Conservation (phyloP, 176 grass and related monocot species). For the Bonia amplexicaulis region DNA sequence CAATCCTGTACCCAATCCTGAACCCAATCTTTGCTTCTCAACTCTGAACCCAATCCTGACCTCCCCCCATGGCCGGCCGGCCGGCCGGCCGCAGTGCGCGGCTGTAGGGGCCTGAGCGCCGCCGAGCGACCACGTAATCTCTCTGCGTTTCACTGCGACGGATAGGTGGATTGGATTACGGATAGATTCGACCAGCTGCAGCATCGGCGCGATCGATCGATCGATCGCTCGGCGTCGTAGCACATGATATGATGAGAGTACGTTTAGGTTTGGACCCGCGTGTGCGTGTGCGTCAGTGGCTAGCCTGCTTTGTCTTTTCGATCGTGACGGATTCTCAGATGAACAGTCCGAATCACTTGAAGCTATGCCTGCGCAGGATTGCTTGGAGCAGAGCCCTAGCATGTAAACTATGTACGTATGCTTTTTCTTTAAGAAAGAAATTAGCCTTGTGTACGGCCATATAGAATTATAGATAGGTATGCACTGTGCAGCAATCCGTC, state of each 20-base stretch:
- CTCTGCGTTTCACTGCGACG: neutral
- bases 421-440: neutral
- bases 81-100: neutral
- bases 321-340: neutral
- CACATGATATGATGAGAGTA: neutral
- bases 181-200: slow-evolving; percentile 16
- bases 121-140: slow-evolving; percentile 34
- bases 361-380: neutral
- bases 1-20: no score
- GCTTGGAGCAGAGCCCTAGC: neutral
- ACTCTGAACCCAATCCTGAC: neutral
- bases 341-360: neutral
- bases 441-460: neutral
- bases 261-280: neutral
- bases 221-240: neutral
- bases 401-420: neutral
- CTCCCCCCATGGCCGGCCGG: neutral
- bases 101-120: slow-evolving; percentile 33
- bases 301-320: neutral
- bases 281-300: neutral
- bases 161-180: neutral
- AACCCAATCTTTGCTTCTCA: slow-evolving; percentile 15
- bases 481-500: neutral
- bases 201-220: neutral
- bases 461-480: neutral